These are phyloP conservation scores for Coemansia sp. DNA, from an alignment of 192 early-diverging fungal genomes.

Conservation along the genomic window DNA sequence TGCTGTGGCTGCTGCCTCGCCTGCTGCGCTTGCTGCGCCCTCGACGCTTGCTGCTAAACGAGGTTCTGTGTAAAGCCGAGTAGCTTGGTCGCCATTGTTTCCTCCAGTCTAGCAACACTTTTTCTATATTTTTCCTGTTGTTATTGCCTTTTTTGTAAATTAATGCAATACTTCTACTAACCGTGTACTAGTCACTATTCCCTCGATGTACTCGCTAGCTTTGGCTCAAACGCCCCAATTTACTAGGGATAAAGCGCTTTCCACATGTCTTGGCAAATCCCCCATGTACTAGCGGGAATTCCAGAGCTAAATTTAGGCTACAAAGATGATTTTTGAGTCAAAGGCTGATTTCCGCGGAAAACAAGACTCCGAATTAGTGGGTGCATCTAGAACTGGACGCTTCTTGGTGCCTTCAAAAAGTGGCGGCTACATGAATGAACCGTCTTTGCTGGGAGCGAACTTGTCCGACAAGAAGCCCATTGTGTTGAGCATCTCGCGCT, in stretches of 20 bases:
- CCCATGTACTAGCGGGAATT: neutral
- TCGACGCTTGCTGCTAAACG: neutral
- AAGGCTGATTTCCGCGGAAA: too few species aligned
- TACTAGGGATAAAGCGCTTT: too few species aligned
- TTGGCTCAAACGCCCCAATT: too few species aligned
- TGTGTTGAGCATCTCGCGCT: conserved; percentile 30
- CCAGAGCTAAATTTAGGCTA: neutral
- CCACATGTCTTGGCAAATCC: neutral
- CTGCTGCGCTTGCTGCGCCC: neutral
- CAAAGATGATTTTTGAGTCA: neutral
- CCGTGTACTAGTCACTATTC: neutral
- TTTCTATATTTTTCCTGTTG: neutral
- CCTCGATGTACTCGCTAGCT: neutral
- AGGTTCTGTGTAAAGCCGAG: neutral
- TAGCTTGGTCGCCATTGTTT: neutral
- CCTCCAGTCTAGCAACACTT: too few species aligned
- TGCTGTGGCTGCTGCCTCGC: neutral
- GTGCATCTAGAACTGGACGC: neutral
- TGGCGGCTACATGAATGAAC: conserved; percentile 21
- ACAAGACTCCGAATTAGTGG: neutral
- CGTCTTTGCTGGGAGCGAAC: conserved; percentile 33
- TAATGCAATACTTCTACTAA: neutral
- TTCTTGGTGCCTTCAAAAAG: neutral
- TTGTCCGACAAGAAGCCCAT: conserved; percentile 31
- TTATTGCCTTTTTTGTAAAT: neutral